phyloP scores from a whole-genome alignment of 192 early-diverging fungal species.

The Pilobolus umbonatus region DNA sequence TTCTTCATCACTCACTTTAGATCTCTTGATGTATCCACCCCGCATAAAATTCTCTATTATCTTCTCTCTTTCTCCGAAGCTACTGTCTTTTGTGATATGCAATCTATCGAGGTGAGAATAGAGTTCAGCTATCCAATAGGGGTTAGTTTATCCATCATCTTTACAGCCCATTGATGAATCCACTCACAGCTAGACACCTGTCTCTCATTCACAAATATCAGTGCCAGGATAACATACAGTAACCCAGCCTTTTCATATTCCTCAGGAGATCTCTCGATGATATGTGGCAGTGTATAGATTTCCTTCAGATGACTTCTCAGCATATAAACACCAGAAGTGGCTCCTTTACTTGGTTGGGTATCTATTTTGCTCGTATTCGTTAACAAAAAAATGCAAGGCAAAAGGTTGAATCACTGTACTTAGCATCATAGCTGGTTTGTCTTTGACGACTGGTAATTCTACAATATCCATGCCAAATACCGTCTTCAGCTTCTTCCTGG shows the following conservation, averaged over 20 bases:
- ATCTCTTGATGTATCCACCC: constrained; percentile 43
- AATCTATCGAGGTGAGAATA: constrained; percentile 25
- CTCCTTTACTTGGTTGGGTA: neutral
- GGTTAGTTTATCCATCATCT: too few species aligned
- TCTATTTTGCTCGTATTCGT: neutral
- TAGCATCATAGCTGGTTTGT: neutral
- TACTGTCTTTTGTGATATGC: constrained; percentile 19
- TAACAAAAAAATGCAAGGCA: neutral
- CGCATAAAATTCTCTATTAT: constrained; percentile 39
- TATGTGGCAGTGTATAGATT: constrained; percentile 20
- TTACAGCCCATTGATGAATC: neutral
- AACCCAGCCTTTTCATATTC: constrained; percentile 45
- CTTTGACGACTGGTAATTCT: constrained; percentile 43
- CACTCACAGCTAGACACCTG: constrained; percentile 40
- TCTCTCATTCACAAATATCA: constrained; percentile 55
- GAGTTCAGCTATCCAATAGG: constrained; percentile 11
- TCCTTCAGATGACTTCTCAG: constrained; percentile 39
- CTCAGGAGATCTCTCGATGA: constrained; percentile 39
- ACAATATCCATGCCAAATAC: constrained; percentile 64
- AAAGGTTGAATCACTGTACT: neutral
- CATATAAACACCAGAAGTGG: constrained; percentile 35
- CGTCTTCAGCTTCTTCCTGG: constrained; percentile 42
- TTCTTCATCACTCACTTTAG: constrained; percentile 25
- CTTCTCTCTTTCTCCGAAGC: constrained; percentile 35
- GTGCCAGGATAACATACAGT: constrained; percentile 49